Evolutionary conservation across 163 green algal species (phyloP).

Genomic region (Coccomyxa subellipsoidea): DNA sequence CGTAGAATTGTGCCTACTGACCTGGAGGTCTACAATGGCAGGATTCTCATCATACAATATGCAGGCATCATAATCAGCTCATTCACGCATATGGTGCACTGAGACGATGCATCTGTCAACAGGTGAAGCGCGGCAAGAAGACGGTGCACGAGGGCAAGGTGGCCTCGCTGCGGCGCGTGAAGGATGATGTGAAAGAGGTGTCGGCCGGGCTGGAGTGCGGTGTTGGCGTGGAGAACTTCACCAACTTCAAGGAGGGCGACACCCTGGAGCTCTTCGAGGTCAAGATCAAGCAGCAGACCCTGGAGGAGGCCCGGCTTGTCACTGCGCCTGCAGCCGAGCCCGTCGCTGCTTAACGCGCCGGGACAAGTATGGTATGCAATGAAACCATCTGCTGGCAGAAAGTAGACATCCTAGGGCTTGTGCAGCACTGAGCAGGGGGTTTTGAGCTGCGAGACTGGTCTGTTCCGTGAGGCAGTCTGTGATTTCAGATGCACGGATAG

Average conservation of each 20-base stretch:
- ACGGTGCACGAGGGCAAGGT: constrained; percentile 80
- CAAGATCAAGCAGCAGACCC: constrained; percentile 34
- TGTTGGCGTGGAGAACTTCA: constrained; percentile 72
- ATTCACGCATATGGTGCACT: too few species aligned
- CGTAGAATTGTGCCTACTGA: too few species aligned
- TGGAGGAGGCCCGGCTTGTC: constrained; percentile 46
- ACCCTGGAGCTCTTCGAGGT: constrained; percentile 73
- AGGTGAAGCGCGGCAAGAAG: constrained; percentile 65
- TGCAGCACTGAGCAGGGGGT: too few species aligned
- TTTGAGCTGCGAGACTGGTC: too few species aligned
- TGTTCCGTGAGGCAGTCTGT: too few species aligned
- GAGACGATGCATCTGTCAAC: not conserved
- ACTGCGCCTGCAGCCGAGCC: not conserved
- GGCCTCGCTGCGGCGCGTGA: constrained; percentile 81
- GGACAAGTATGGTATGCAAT: too few species aligned
- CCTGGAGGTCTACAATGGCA: too few species aligned
- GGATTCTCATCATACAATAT: too few species aligned
- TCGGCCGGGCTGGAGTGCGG: constrained; percentile 88
- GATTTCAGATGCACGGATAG: too few species aligned
- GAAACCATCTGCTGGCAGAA: too few species aligned
- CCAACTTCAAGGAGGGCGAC: constrained; percentile 87
- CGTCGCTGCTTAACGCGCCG: not conserved
- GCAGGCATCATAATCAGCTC: too few species aligned
- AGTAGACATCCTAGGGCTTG: too few species aligned
- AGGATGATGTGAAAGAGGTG: constrained; percentile 90